Evolutionary conservation across 805 yeast species (phyloP).

Genomic region (Candida yuanshanica): DNA sequence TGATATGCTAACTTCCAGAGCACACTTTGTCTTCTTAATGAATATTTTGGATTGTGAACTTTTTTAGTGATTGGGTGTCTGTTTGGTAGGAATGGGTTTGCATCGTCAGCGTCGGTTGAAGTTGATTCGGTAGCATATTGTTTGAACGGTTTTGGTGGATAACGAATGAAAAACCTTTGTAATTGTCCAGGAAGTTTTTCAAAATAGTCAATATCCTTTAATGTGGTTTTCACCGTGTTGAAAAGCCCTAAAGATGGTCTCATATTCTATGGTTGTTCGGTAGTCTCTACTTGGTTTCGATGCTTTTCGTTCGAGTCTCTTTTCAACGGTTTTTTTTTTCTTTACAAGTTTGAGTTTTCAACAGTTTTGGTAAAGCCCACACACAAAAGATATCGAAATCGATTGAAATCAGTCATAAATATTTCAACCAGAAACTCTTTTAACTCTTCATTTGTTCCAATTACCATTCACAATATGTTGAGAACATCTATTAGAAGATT

Average conservation of each 20-base stretch:
- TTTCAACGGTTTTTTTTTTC: neutral
- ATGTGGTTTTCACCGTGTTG: slow-evolving; percentile 20
- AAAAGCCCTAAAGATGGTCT: slow-evolving; percentile 18
- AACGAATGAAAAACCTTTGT: slow-evolving; percentile 69
- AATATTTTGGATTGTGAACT: slow-evolving; percentile 72
- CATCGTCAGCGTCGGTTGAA: slow-evolving; percentile 56
- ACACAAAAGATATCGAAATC: slow-evolving; percentile 1
- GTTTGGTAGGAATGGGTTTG: slow-evolving; percentile 86
- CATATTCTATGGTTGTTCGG: no score
- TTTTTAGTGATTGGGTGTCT: slow-evolving; percentile 76
- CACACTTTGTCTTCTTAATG: slow-evolving; percentile 77
- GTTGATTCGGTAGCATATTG: slow-evolving; percentile 62
- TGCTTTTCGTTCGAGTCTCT: neutral
- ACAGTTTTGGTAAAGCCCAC: slow-evolving; percentile 3
- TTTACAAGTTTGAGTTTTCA: neutral
- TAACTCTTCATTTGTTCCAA: neutral
- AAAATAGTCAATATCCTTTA: slow-evolving; percentile 38
- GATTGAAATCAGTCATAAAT: neutral
- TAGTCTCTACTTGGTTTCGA: no score
- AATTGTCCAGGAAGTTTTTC: slow-evolving; percentile 62
- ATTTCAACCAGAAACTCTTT: neutral
- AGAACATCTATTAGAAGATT: slow-evolving; percentile 2
- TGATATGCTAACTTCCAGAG: slow-evolving; percentile 75
- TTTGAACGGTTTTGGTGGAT: slow-evolving; percentile 79
- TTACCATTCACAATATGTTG: slow-evolving; percentile 2